Conservation (phyloP, 179 eudicot genomes). For the Spinacia oleracea region DNA sequence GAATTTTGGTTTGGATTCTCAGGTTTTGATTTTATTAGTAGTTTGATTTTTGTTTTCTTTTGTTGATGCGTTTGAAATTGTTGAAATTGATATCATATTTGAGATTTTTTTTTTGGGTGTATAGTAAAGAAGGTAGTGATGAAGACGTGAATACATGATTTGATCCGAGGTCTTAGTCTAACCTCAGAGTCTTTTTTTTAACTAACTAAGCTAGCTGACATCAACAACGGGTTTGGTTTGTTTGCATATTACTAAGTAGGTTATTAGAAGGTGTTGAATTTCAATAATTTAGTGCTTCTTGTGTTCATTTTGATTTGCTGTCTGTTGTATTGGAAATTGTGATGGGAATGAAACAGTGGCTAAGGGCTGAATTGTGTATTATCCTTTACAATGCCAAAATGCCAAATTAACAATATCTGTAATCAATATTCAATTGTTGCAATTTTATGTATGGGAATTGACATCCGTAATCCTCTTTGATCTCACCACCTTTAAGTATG, state of each 20-base stretch:
- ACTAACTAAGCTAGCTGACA: background rate
- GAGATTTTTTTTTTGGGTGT: background rate
- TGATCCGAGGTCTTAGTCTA: background rate
- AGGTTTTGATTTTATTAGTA: constrained; percentile 38
- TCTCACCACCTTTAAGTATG: background rate
- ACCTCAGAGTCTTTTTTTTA: background rate
- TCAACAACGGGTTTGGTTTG: background rate
- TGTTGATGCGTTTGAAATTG: background rate
- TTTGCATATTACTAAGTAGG: background rate
- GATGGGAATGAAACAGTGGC: background rate
- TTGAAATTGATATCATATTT: background rate
- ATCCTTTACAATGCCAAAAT: background rate
- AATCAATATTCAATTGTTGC: background rate
- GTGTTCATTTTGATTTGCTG: background rate
- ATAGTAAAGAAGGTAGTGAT: background rate
- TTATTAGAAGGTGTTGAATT: constrained; percentile 8
- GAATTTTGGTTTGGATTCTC: constrained; percentile 64
- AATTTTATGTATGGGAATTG: background rate
- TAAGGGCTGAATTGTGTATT: background rate
- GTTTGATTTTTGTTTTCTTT: background rate
- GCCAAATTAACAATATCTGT: no score
- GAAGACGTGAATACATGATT: background rate
- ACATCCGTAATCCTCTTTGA: background rate
- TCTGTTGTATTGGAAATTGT: background rate
- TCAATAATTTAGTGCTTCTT: background rate